Evolutionary conservation across 2,329 filamentous ascomycete species (phyloP), one percentile per base, ranked within the genome.

Genomic region (Dactylellina leptospora): DNA sequence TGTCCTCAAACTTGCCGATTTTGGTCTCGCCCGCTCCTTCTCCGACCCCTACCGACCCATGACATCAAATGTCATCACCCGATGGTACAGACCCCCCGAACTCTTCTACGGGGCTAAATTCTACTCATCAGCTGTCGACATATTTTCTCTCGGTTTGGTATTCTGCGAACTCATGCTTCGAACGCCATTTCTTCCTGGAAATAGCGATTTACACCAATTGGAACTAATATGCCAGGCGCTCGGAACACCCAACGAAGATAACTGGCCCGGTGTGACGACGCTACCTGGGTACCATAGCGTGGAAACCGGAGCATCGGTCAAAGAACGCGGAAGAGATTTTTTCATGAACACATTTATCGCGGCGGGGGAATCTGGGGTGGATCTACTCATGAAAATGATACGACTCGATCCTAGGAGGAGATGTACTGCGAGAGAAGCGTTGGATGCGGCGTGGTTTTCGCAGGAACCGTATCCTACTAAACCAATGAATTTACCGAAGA

Each of bases 41-140:
- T 89, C 92, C 5, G 95, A 99, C 79, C 93, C 95, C 0, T 91
- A 92, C 77, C 84, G 87, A 61, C 85, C 85, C 76, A 99, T 99
- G 95, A 97, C 93, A 1, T 88, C 88, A 78, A 92, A 95, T 78
- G 93, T 97, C 75, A 96, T 99, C 79, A 99, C 95, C 16, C 88
- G 92, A 75, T 99, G 95, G 92, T 99, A 97, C 82, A 86, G 93
- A 0, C 93, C 95, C 0, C 93, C 93, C 0, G 95, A 99, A 83
- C 85, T 99, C 20, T 87, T 97, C 74, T 97, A 93, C 78, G 92
- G 93, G 68, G 92, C 92, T 1, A 86, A 87, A 66, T 91, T 95
- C 81, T 99, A 99, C 82, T 88, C 88, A 44, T 92, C 92, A 22
- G 90, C 89, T 4, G 95, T 97, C 18, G 95, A 99, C 79, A 84